Evolutionary conservation across 805 yeast genomes (phyloP), one percentile per base, ranked within the genome.

Genomic region (Clavispora phyllophila): DNA sequence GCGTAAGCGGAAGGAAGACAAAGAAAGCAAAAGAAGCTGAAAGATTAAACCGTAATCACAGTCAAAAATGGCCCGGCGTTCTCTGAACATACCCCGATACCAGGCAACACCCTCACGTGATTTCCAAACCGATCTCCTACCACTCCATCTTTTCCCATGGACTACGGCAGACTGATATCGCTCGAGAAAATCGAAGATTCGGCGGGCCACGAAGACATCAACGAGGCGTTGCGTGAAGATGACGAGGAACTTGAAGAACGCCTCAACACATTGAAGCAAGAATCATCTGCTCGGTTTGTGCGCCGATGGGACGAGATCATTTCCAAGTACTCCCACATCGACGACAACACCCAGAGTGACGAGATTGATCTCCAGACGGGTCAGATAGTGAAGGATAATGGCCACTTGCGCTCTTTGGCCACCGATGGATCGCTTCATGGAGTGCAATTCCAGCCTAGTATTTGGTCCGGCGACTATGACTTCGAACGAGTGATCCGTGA

Each of bases 361-460:
- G 69, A 80, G 19, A 62, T 82, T n/a, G 89, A 86, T 56, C 53
- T 86, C 18, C 55, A 57, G 9, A 79, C 88, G 0, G 90, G 91
- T 0, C 68, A 74, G 43, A 74, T 86, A 1, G 58, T 81, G 1
- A 75, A 67, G 25, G 89, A 86, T 52, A 73, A 77, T 40, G 95
- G 95, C 2, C 95, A 86, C 59, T 51, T 86, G 18, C 61, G 75
- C 43, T 74, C 81, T 2, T 52, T 82, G 43, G 48, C 44, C 3
- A 35, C 41, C 6, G 40, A 29, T 7, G 38, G 36, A 15, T 35
- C n/a, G 13, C 32, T 44, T n/a, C 43, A 39, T 29, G 52, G 45
- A 10, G 43, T 39, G 12, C 43, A 33, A 27, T 27, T 53, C 10
- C 51, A 50, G 13, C 57, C 60, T 10, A 54, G 60, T 43, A 61